Evolutionary conservation across 2,329 filamentous ascomycete species (phyloP).

Genomic region (Aspergillus calidoustus): DNA sequence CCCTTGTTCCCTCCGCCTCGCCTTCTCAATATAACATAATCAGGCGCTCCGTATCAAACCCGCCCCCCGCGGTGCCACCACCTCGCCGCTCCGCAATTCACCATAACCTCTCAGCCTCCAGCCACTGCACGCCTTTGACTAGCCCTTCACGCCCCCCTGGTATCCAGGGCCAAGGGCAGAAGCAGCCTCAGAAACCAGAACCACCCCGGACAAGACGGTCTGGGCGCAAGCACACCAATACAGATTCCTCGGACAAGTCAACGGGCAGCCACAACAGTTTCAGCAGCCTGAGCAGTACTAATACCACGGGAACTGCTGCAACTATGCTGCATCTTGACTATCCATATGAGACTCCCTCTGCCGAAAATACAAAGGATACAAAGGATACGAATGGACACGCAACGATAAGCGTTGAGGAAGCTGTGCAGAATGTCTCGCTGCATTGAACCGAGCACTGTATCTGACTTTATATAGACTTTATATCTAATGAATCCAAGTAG

Average conservation of each 20-base stretch:
- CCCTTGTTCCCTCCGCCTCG: constrained; percentile 30
- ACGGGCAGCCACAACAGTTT: constrained; percentile 21
- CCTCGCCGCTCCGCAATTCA: constrained; percentile 41
- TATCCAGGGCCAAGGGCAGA: constrained; percentile 10
- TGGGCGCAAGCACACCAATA: constrained; percentile 37
- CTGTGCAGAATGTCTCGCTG: constrained; percentile 39
- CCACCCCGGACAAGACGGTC: constrained; percentile 49
- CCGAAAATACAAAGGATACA: background rate
- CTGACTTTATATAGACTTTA: background rate
- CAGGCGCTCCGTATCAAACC: constrained; percentile 39
- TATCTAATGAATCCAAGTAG: background rate
- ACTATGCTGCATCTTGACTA: constrained; percentile 5
- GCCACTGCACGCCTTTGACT: constrained; percentile 31
- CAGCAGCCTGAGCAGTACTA: background rate
- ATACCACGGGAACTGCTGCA: background rate
- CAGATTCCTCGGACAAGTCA: constrained; percentile 31
- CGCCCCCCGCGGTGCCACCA: constrained; percentile 47
- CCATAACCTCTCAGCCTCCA: constrained; percentile 26
- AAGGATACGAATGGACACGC: constrained; percentile 6
- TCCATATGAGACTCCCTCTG: background rate
- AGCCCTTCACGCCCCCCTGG: constrained; percentile 20
- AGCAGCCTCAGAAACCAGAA: constrained; percentile 41
- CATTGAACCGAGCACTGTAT: constrained; percentile 1
- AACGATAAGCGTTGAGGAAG: constrained; percentile 39
- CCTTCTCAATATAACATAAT: constrained; percentile 20